Percentiles rank a stretch among this genome's conserved stretches.
Evolutionary conservation across 306 rosid genomes (phyloP).

Genomic region (Vicia villosa): DNA sequence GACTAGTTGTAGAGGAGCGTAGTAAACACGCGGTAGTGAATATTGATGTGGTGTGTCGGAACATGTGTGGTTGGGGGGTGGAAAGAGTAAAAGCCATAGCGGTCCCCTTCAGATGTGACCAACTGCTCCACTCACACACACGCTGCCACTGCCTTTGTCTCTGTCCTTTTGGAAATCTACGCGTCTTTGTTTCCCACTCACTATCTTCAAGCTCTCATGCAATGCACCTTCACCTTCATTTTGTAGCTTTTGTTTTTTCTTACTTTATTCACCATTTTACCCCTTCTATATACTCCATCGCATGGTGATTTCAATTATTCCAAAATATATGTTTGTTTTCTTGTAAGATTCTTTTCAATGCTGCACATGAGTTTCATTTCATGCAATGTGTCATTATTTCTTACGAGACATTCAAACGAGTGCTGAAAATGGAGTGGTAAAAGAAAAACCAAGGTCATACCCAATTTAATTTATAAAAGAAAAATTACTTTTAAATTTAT

Average conservation of each 20-base stretch:
- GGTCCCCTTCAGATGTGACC: constrained; percentile 63
- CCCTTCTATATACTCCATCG: background rate
- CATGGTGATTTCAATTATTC: background rate
- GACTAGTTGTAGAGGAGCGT: constrained; percentile 1
- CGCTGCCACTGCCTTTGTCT: constrained; percentile 26
- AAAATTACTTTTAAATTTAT: too few species aligned
- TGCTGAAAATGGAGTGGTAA: background rate
- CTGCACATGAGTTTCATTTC: background rate
- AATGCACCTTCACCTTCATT: background rate
- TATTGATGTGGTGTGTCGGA: background rate
- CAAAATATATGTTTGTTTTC: background rate
- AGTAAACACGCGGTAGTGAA: background rate
- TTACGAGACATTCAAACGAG: background rate
- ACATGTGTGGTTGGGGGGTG: constrained; percentile 24
- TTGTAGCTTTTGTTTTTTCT: background rate
- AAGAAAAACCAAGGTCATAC: too few species aligned
- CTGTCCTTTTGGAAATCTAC: constrained; percentile 26
- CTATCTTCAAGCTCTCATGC: background rate
- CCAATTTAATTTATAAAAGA: too few species aligned
- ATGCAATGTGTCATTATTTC: background rate
- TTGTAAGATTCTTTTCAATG: background rate
- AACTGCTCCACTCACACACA: constrained; percentile 50
- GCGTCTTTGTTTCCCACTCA: constrained; percentile 30
- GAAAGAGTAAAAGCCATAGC: constrained; percentile 25
- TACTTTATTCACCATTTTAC: background rate